Percentiles rank a stretch among this genome's conserved stretches.
Conservation (phyloP, 805 yeast species). For the Starmerella stigmatis region DNA sequence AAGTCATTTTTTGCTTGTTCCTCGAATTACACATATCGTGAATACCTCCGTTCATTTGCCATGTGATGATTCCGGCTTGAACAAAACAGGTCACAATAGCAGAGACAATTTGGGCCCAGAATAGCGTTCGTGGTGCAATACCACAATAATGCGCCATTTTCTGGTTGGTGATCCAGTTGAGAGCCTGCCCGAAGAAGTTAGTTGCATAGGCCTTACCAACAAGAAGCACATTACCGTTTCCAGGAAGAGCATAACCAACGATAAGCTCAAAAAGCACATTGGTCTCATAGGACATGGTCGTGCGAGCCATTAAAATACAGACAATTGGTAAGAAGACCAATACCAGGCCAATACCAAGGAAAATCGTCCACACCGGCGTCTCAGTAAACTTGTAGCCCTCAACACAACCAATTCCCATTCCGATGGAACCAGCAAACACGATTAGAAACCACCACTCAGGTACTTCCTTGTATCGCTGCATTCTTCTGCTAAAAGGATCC, state of each 20-base stretch:
- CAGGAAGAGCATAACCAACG: conserved; percentile 46
- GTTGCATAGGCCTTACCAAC: conserved; percentile 44
- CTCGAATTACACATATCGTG: conserved; percentile 27
- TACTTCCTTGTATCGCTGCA: conserved; percentile 47
- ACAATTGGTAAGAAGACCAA: conserved; percentile 34
- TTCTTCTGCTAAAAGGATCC: conserved; percentile 52
- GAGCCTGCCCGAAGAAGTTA: conserved; percentile 54
- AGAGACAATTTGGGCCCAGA: conserved; percentile 37
- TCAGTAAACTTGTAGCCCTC: conserved; percentile 30
- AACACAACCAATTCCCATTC: conserved; percentile 40
- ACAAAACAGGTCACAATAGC: conserved; percentile 25
- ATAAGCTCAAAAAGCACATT: conserved; percentile 43
- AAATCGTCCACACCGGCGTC: conserved; percentile 53
- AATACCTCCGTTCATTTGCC: conserved; percentile 30
- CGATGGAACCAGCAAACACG: conserved; percentile 36
- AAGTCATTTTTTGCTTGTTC: conserved; percentile 29
- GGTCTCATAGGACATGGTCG: conserved; percentile 29
- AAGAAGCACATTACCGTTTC: conserved; percentile 45
- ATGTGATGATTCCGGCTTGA: conserved; percentile 28
- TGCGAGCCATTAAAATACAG: neutral
- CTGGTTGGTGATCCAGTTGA: conserved; percentile 44
- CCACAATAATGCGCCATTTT: conserved; percentile 49
- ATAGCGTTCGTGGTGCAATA: conserved; percentile 49
- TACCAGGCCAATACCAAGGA: conserved; percentile 43
- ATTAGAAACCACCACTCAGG: conserved; percentile 46